Evolutionary conservation across 2,329 filamentous ascomycete genomes (phyloP), one percentile per base, ranked within the genome.

Genomic region (Cladosporium halotolerans): DNA sequence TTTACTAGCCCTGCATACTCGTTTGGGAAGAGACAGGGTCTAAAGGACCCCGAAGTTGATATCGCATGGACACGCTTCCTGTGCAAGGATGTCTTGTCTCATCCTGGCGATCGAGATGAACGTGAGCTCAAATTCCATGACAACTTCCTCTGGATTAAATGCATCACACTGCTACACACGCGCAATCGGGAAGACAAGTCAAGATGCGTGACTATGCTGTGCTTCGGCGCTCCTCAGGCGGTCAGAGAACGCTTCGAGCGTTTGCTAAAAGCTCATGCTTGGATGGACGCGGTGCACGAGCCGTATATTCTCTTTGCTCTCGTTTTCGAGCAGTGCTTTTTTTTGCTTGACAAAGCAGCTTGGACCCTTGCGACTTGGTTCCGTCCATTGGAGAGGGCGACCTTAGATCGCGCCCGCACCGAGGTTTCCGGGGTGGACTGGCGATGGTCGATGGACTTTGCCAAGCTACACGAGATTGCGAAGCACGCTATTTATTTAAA

Each of bases 401-500:
- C 45, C 3, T 32, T 52, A 65, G 66, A 50, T 52, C 52, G 66
- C 61, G 2, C 50, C 8, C 56, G 62, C 36, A 60, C 63, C 6
- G 54, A 55, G 2, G 56, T 54, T 6, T 60, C 59, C 5, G 60
- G 59, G 0, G 60, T 60, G 4, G 45, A 53, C 44, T 57, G 55
- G 2, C 57, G 54, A 8, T 52, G 60, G 7, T 47, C 62, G 9
- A 50, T 64, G 11, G 59, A 68, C 38, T 62, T 64, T 57, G 53
- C 64, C 1, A 63, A 58, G 1, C 56, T 72, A 3, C 69, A 73
- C 57, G 70, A 68, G 41, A 61, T 72, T 16, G 65, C 70, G 9
- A 72, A 72, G 53, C 67, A 72, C 42, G 59, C 63, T 41, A 70
- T 69, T 9, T 69, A 68, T 55, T 51, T 73, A 23, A 65, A 62